Evolutionary conservation across 73 alveolate species (phyloP).

Genomic region (Paraurostyla sp.): DNA sequence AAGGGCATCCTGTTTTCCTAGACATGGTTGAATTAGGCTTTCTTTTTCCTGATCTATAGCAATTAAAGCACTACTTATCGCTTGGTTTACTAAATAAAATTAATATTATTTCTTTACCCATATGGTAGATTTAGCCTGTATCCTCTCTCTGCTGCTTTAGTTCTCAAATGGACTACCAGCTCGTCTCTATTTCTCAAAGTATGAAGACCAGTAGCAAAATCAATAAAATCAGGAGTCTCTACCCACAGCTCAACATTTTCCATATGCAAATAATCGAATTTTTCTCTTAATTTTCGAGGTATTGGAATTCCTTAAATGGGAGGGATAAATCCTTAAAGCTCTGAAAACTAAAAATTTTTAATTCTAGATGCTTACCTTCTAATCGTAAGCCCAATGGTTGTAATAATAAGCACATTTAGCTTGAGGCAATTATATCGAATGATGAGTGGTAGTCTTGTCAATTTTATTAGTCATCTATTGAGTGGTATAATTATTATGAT

Average conservation of each 20-base stretch:
- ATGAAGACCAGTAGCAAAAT: constrained; percentile 28
- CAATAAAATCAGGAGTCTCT: constrained; percentile 53
- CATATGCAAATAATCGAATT: constrained; percentile 48
- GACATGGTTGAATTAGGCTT: constrained; percentile 15
- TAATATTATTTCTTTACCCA: background rate
- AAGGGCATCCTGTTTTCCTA: constrained; percentile 48
- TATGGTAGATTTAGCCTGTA: constrained; percentile 31
- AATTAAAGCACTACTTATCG: constrained; percentile 34
- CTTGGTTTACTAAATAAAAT: constrained; percentile 13
- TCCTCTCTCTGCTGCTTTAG: constrained; percentile 43
- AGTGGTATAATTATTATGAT: background rate
- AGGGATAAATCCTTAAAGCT: constrained; percentile 36
- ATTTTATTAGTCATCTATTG: background rate
- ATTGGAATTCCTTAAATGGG: constrained; percentile 44
- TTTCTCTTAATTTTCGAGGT: constrained; percentile 42
- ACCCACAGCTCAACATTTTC: constrained; percentile 51
- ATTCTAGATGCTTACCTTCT: background rate
- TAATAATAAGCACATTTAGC: constrained; percentile 7
- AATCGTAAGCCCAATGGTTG: constrained; percentile 45
- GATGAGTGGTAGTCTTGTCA: background rate
- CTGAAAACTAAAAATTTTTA: constrained; percentile 2
- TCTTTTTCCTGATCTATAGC: constrained; percentile 46
- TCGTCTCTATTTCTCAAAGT: constrained; percentile 31
- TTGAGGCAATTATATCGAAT: background rate
- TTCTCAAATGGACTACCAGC: constrained; percentile 1